phyloP scores from a whole-genome alignment of 495 filamentous ascomycete genomes.

The Tuber calosporum region DNA sequence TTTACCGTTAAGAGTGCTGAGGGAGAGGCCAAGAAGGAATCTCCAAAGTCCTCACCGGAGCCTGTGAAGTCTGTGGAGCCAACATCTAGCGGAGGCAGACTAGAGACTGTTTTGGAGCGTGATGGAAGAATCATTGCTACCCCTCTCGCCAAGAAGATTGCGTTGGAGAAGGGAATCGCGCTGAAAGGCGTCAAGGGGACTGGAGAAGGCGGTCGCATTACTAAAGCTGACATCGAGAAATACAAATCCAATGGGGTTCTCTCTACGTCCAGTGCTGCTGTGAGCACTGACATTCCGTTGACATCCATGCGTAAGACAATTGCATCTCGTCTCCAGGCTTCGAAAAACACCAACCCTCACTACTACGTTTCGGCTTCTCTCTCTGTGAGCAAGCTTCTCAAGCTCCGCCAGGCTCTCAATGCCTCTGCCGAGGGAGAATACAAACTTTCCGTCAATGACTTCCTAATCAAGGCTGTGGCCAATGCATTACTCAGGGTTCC shows the following conservation, averaged over 20 bases:
- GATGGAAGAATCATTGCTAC: conserved; percentile 52
- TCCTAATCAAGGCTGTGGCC: conserved; percentile 92
- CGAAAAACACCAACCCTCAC: conserved; percentile 86
- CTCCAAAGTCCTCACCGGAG: conserved; percentile 48
- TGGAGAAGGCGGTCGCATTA: conserved; percentile 78
- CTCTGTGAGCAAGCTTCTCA: conserved; percentile 87
- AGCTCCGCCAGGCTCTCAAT: conserved; percentile 92
- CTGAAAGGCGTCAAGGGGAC: conserved; percentile 78
- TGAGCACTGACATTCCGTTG: conserved; percentile 77
- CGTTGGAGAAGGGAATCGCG: conserved; percentile 75
- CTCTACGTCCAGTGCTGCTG: conserved; percentile 47
- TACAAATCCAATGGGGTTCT: conserved; percentile 50
- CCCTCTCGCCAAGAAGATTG: conserved; percentile 69
- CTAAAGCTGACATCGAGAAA: conserved; percentile 89
- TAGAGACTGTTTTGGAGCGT: conserved; percentile 78
- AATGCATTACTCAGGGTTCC: conserved; percentile 87
- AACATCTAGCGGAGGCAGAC: conserved; percentile 62
- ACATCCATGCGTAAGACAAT: conserved; percentile 97
- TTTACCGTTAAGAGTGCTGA: conserved; percentile 89
- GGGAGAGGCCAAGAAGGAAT: conserved; percentile 63
- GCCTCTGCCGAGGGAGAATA: conserved; percentile 79
- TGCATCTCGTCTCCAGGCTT: conserved; percentile 81
- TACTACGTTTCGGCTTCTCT: conserved; percentile 88
- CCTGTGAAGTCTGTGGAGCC: conserved; percentile 62
- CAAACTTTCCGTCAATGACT: conserved; percentile 99